Base-by-base conservation (phyloP, 2,329 filamentous ascomycete species). In the Kalmusia sp. region DNA sequence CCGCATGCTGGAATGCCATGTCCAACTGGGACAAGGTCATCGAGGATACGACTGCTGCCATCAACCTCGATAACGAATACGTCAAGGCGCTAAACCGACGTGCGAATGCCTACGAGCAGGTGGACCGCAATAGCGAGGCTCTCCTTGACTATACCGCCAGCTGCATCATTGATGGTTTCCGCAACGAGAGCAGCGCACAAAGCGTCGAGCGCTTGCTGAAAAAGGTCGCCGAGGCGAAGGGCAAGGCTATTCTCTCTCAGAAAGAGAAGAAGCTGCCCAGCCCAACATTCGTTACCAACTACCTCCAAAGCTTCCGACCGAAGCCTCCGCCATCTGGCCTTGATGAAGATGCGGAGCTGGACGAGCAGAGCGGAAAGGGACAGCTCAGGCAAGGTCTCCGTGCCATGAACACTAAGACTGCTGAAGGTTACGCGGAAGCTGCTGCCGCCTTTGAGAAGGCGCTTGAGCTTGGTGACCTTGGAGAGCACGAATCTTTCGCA, bases 91-190 rank as follows among this genome's bases (percentile, higher is more conserved):
- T 99, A 67, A 99, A 99, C 84, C 89, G 95, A 70, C 87, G 95
- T 68, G 95, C 95, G 51, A 96, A 96, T 72, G 95, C 95, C 52
- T 99, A 98, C 77, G 95, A 99, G 79, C 90, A 97, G 75, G 86
- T 95, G 38, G 88, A 88, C 68, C 89, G 89, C 77, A 96, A 89
- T 81, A 95, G 92, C 75, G 93, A 98, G 73, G 93, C 95, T 39
- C 87, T 99, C 7, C 85, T 99, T 59, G 95, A 99, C 79, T 98
- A 96, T 80, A 99, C 95, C 7, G 95, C 95, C 53, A 97, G 93
- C 79, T 99, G 95, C 80, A 99, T 99, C 76, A 96, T 99, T 74
- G 95, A 99, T 74, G 90, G 90, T 58, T 99, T 99, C 84, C 89
- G 91, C 79, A 98, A 95, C 76, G 90, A 96, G 68, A 82, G 84